Conservation (phyloP, 75 land plant species). For the Cupressus sempervirens region DNA sequence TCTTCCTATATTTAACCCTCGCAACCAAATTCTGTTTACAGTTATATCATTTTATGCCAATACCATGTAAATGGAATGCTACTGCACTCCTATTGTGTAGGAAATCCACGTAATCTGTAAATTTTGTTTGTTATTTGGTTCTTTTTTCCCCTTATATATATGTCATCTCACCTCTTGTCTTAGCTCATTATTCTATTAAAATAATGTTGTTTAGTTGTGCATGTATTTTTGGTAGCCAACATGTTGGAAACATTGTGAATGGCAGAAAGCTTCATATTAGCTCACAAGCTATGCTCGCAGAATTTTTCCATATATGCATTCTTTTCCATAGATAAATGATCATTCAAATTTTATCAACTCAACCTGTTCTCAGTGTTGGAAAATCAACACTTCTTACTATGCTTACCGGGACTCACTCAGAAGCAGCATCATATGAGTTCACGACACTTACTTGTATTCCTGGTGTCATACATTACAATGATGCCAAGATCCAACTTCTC, state of each 20-base stretch:
- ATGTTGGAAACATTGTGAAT: neutral
- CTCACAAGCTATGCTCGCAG: neutral
- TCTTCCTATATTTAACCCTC: too few species aligned
- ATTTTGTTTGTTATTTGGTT: too few species aligned
- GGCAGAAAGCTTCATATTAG: neutral
- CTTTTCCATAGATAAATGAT: neutral
- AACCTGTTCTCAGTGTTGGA: slow-evolving; percentile 63
- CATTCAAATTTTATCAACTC: neutral
- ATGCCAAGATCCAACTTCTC: slow-evolving; percentile 97
- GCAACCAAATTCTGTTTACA: too few species aligned
- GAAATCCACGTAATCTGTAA: neutral
- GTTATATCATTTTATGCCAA: too few species aligned
- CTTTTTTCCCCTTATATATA: neutral
- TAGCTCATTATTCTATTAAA: neutral
- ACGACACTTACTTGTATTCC: slow-evolving; percentile 99
- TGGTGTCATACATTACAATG: slow-evolving; percentile 96
- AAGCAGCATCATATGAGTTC: slow-evolving; percentile 98
- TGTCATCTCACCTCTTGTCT: neutral
- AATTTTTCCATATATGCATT: neutral
- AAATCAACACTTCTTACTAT: slow-evolving; percentile 92
- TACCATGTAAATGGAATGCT: too few species aligned
- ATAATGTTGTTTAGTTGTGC: neutral
- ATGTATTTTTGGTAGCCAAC: neutral
- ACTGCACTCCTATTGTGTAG: neutral
- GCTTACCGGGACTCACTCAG: slow-evolving; percentile 97